Conservation (phyloP, 2,329 filamentous ascomycete genomes). For the Penicillium sp. region DNA sequence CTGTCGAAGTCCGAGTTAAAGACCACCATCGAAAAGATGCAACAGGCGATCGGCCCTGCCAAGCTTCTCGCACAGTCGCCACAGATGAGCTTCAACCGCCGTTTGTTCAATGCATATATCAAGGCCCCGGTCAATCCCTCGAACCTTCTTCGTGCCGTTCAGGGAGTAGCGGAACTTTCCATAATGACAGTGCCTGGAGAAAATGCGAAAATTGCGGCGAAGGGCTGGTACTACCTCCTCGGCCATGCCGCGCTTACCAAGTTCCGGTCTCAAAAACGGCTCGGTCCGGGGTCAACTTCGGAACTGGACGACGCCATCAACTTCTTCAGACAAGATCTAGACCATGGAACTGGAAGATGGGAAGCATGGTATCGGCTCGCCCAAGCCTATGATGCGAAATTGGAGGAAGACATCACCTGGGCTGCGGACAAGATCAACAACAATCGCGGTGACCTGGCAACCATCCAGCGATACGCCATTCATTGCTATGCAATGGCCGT, state of each 20-base stretch:
- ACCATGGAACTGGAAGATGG: constrained; percentile 77
- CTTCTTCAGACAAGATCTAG: constrained; percentile 74
- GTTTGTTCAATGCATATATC: constrained; percentile 73
- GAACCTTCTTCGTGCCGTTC: constrained; percentile 71
- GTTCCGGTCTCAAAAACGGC: constrained; percentile 72
- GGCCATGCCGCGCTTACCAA: constrained; percentile 84
- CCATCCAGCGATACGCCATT: constrained; percentile 71
- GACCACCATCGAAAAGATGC: constrained; percentile 85
- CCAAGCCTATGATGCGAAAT: constrained; percentile 79
- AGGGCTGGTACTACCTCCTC: constrained; percentile 88
- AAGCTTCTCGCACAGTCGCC: constrained; percentile 72
- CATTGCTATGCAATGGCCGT: constrained; percentile 73
- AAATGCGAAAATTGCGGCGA: constrained; percentile 63
- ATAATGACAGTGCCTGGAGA: constrained; percentile 66
- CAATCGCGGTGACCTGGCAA: constrained; percentile 66
- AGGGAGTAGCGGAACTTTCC: constrained; percentile 69
- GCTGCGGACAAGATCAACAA: constrained; percentile 88
- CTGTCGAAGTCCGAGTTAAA: constrained; percentile 87
- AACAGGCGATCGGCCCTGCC: constrained; percentile 70
- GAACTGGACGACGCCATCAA: constrained; percentile 76
- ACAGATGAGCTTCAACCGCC: constrained; percentile 79
- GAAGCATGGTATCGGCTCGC: constrained; percentile 86
- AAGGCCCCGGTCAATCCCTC: constrained; percentile 79
- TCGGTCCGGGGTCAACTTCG: constrained; percentile 72
- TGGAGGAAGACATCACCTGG: constrained; percentile 85